Evolutionary conservation across 768 basidiomycete genomes (phyloP).

Genomic region (Collybiopsis confluens): DNA sequence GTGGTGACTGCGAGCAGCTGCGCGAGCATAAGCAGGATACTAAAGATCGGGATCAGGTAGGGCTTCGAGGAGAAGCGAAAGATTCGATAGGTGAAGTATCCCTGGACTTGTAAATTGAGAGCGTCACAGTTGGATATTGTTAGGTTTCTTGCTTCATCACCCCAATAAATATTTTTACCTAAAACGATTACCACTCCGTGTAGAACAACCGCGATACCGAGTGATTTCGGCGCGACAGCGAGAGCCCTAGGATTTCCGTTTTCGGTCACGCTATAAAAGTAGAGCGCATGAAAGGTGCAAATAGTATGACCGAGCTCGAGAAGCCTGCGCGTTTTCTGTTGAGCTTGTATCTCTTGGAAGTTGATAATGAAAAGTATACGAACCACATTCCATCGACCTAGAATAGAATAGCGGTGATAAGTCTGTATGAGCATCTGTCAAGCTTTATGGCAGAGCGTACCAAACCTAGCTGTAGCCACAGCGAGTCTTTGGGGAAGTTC

Average conservation of each 20-base stretch:
- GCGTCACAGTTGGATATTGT: too few species aligned
- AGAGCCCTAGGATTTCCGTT: conserved; percentile 4
- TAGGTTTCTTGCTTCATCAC: too few species aligned
- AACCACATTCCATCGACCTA: conserved; percentile 6
- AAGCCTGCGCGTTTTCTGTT: neutral
- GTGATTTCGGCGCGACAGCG: neutral
- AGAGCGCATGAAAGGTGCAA: conserved; percentile 2
- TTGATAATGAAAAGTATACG: neutral
- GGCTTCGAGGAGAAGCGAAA: neutral
- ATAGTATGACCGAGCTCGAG: conserved; percentile 3
- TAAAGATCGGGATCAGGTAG: conserved; percentile 2
- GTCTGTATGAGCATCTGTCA: neutral
- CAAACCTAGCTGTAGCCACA: conserved; percentile 1
- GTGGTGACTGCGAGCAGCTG: conserved; percentile 4
- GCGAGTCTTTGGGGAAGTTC: conserved; percentile 6
- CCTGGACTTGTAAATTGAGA: neutral
- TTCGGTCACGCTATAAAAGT: conserved; percentile 2
- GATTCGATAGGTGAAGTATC: conserved; percentile 3
- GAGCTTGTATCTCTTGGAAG: neutral
- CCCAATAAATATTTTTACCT: neutral
- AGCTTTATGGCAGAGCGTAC: neutral
- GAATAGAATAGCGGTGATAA: neutral
- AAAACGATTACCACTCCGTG: neutral
- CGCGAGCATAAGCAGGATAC: conserved; percentile 1
- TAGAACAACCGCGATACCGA: conserved; percentile 1